Evolutionary conservation across 2,329 filamentous ascomycete genomes (phyloP).

Genomic region (Claviceps lovelessii): DNA sequence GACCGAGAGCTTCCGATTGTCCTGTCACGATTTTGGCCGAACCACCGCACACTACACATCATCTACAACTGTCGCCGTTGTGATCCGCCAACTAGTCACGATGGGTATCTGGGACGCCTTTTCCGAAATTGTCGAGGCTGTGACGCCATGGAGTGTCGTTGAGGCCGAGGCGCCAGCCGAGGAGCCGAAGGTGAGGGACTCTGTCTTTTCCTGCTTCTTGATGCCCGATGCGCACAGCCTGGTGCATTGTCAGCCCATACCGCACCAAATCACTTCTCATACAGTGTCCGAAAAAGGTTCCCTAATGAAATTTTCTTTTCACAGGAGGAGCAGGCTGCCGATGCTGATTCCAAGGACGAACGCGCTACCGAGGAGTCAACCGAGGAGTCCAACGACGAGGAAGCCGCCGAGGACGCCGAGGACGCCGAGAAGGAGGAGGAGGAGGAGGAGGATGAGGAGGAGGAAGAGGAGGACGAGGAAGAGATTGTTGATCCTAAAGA

Average conservation of each 20-base stretch:
- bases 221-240: background rate
- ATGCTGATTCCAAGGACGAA: constrained; percentile 41
- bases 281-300: background rate
- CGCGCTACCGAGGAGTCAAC: constrained; percentile 11
- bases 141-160: constrained; percentile 48
- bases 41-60: constrained; percentile 17
- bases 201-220: background rate
- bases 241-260: background rate
- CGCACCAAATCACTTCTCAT: background rate
- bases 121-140: constrained; percentile 49
- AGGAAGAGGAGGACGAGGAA: constrained; percentile 62
- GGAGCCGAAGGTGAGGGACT: constrained; percentile 39
- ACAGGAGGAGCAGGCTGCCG: constrained; percentile 24
- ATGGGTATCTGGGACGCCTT: constrained; percentile 57
- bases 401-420: constrained; percentile 28
- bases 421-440: constrained; percentile 36
- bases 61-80: constrained; percentile 24
- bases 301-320: background rate
- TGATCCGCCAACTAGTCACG: constrained; percentile 26
- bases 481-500: constrained; percentile 82
- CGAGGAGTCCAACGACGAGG: constrained; percentile 17
- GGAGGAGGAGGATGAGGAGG: constrained; percentile 45
- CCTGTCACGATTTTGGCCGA: constrained; percentile 21
- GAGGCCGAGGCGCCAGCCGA: constrained; percentile 55
- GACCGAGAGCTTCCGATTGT: constrained; percentile 26